These are phyloP conservation scores for Diaporthe aspalathi DNA, from an alignment of 2,329 filamentous ascomycete genomes.

Conservation along the genomic window DNA sequence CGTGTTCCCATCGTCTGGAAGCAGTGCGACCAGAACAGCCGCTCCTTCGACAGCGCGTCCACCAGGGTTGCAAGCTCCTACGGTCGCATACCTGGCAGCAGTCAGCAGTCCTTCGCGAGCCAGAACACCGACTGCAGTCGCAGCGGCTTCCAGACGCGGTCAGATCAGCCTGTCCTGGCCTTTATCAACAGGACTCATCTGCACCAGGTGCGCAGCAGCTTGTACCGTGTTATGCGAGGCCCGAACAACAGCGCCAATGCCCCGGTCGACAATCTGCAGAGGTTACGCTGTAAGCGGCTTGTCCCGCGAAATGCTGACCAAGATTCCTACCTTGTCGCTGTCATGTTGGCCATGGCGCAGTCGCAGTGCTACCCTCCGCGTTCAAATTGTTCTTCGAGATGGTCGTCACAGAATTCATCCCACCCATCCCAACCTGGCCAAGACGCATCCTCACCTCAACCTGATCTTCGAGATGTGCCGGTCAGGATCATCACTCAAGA, in stretches of 20 bases:
- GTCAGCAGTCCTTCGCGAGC: constrained; percentile 40
- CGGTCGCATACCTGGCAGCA: constrained; percentile 42
- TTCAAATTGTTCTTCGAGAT: constrained; percentile 14
- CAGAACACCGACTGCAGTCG: constrained; percentile 40
- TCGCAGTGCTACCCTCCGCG: constrained; percentile 59
- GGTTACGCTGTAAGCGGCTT: constrained; percentile 59
- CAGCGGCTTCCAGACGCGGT: constrained; percentile 25
- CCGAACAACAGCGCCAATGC: constrained; percentile 57
- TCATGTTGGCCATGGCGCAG: constrained; percentile 69
- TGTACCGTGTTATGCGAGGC: constrained; percentile 58
- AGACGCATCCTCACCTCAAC: constrained; percentile 39
- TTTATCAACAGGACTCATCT: constrained; percentile 63
- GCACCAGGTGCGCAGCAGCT: constrained; percentile 56
- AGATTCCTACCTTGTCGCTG: constrained; percentile 63
- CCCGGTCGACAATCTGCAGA: constrained; percentile 61
- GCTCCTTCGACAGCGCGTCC: constrained; percentile 51
- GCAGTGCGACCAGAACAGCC: constrained; percentile 44
- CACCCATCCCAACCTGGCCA: constrained; percentile 35
- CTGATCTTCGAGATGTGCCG: constrained; percentile 60
- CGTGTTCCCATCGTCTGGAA: constrained; percentile 64
- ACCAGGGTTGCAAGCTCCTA: constrained; percentile 50
- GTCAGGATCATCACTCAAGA: constrained; percentile 65
- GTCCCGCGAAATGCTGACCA: constrained; percentile 61
- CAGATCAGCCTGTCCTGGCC: constrained; percentile 52
- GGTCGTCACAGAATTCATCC: constrained; percentile 44